Conservation (phyloP, 179 eudicot species). For the Spinacia oleracea region DNA sequence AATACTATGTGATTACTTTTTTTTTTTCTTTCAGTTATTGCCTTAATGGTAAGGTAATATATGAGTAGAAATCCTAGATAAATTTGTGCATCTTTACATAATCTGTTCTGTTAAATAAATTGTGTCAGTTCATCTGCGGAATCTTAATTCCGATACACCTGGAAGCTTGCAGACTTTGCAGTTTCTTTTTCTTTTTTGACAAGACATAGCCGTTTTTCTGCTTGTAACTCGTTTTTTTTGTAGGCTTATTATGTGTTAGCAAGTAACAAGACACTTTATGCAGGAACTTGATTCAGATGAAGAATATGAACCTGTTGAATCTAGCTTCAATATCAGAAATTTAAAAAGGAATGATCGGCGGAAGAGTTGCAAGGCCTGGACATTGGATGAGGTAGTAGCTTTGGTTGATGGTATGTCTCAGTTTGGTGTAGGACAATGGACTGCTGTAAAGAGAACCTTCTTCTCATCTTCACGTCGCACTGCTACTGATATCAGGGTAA, state of each 20-base stretch:
- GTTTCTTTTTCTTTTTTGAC: not conserved
- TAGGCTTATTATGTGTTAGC: not conserved
- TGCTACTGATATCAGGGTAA: slow-evolving; percentile 31
- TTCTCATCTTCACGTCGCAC: slow-evolving; percentile 19
- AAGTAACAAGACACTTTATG: not conserved
- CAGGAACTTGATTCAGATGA: slow-evolving; percentile 29
- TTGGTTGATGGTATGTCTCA: slow-evolving; percentile 25
- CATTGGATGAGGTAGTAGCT: slow-evolving; percentile 24
- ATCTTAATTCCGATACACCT: not conserved
- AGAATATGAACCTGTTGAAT: slow-evolving; percentile 17
- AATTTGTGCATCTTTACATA: not conserved
- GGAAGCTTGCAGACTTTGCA: not conserved
- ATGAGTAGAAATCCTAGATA: not conserved
- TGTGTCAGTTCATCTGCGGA: not conserved
- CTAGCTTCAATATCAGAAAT: slow-evolving; percentile 5
- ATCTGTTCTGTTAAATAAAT: not conserved
- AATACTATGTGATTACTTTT: not conserved
- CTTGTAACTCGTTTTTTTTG: not conserved
- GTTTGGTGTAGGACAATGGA: slow-evolving; percentile 30
- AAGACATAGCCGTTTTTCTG: not conserved
- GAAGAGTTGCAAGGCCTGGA: slow-evolving; percentile 21
- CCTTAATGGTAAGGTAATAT: not conserved
- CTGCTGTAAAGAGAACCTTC: slow-evolving; percentile 19
- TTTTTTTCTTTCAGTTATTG: not conserved
- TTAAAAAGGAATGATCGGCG: not conserved